These are phyloP conservation scores for Phytophthora pinifolia DNA, from an alignment of 352 stramenopile species.

Conservation along the genomic window DNA sequence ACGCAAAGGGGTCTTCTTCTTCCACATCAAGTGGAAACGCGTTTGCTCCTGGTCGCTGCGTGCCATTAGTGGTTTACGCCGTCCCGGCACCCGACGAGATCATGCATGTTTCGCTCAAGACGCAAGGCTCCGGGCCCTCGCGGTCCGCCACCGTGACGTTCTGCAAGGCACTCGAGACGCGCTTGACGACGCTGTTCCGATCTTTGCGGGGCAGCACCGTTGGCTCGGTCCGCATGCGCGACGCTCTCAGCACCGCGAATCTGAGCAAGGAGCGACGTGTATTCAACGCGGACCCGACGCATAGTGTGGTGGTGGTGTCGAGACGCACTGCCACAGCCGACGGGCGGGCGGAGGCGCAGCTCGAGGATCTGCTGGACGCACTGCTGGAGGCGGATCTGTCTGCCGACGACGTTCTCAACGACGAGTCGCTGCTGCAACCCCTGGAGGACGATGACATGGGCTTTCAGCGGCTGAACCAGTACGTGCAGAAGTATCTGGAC, in stretches of 20 bases:
- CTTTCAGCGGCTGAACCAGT: slow-evolving; percentile 53
- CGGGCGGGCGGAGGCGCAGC: slow-evolving; percentile 33
- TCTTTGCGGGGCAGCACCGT: slow-evolving; percentile 57
- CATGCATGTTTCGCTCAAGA: slow-evolving; percentile 32
- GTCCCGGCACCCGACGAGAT: slow-evolving; percentile 58
- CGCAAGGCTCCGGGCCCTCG: slow-evolving; percentile 25
- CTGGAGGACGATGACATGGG: slow-evolving; percentile 61
- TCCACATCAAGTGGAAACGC: slow-evolving; percentile 29
- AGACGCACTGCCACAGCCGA: slow-evolving; percentile 27
- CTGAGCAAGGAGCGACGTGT: slow-evolving; percentile 67
- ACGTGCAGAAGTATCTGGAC: slow-evolving; percentile 63
- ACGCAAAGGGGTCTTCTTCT: slow-evolving; percentile 21
- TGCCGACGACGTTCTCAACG: slow-evolving; percentile 16
- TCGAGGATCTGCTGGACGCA: slow-evolving; percentile 46
- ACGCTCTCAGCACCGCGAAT: slow-evolving; percentile 50
- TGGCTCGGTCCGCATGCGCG: slow-evolving; percentile 53
- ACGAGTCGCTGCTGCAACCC: slow-evolving; percentile 39
- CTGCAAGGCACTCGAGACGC: slow-evolving; percentile 60
- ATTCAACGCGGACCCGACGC: slow-evolving; percentile 68
- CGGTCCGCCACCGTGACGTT: slow-evolving; percentile 53
- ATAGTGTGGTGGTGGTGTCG: slow-evolving; percentile 68
- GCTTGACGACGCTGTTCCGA: slow-evolving; percentile 50
- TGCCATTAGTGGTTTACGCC: slow-evolving; percentile 65
- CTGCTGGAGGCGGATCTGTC: slow-evolving; percentile 33
- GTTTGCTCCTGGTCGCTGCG: slow-evolving; percentile 60